phyloP scores from a whole-genome alignment of 768 basidiomycete species.

The Tylopilus felleus region DNA sequence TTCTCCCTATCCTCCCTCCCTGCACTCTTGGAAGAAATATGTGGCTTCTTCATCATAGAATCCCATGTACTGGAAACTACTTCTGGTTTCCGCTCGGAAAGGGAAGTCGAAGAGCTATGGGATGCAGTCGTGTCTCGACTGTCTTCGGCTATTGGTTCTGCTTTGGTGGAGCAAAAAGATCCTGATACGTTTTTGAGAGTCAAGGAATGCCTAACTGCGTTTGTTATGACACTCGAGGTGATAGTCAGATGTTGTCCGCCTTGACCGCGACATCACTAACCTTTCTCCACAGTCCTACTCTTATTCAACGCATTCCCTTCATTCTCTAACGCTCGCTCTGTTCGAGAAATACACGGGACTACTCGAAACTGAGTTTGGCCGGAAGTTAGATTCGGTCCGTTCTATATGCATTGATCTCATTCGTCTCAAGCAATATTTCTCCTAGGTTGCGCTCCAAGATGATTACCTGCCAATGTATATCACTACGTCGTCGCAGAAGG shows the following conservation, averaged over 20 bases:
- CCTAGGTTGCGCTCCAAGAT: slow-evolving; percentile 78
- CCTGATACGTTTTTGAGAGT: slow-evolving; percentile 77
- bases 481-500: slow-evolving; percentile 57
- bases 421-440: neutral
- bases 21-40: slow-evolving; percentile 85
- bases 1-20: slow-evolving; percentile 65
- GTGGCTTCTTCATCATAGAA: slow-evolving; percentile 97
- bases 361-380: slow-evolving; percentile 76
- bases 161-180: slow-evolving; percentile 70
- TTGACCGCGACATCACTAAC: slow-evolving; percentile 2
- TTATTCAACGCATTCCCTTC: slow-evolving; percentile 80
- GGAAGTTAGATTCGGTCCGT: slow-evolving; percentile 75
- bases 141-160: slow-evolving; percentile 67
- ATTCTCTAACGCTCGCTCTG: slow-evolving; percentile 78
- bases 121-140: slow-evolving; percentile 77
- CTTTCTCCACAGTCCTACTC: slow-evolving; percentile 62
- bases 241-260: slow-evolving; percentile 7
- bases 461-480: slow-evolving; percentile 88
- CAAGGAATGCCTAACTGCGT: slow-evolving; percentile 80
- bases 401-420: neutral
- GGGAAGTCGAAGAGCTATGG: slow-evolving; percentile 95
- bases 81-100: slow-evolving; percentile 81
- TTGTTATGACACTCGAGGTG: slow-evolving; percentile 92
- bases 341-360: slow-evolving; percentile 88
- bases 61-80: slow-evolving; percentile 88